phyloP scores from a whole-genome alignment of 345 rosid species.

The Hypericum perforatum region DNA sequence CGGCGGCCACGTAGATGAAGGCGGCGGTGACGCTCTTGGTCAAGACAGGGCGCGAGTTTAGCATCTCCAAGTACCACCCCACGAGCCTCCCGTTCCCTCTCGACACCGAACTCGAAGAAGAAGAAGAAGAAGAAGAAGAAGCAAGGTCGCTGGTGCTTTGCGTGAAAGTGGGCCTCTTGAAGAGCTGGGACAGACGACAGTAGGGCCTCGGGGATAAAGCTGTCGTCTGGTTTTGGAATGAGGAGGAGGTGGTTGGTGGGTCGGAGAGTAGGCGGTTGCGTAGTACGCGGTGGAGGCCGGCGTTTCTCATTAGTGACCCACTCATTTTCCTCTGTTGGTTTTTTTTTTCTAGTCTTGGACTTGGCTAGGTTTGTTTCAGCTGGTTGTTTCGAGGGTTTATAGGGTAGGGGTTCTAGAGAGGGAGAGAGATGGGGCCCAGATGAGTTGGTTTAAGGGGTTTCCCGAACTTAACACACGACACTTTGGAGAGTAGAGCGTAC shows the following conservation, averaged over 20 bases:
- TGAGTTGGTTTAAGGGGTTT: no score
- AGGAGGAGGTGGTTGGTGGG: constrained; percentile 9
- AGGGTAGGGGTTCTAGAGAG: no score
- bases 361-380: background rate
- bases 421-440: no score
- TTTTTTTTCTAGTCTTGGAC: background rate
- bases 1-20: constrained; percentile 74
- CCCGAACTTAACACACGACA: no score
- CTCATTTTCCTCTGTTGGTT: constrained; percentile 22
- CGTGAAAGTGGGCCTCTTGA: constrained; percentile 17
- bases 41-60: constrained; percentile 66
- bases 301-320: constrained; percentile 27
- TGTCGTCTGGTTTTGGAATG: constrained; percentile 17
- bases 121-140: constrained; percentile 23
- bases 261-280: constrained; percentile 14
- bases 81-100: constrained; percentile 39
- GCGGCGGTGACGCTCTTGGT: constrained; percentile 67
- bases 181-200: constrained; percentile 27
- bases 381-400: no score
- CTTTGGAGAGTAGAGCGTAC: no score
- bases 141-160: constrained; percentile 16
- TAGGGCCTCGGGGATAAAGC: constrained; percentile 28
- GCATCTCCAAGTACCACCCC: constrained; percentile 79
- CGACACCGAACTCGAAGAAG: constrained; percentile 19
- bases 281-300: constrained; percentile 22